Evolutionary conservation across 768 basidiomycete species (phyloP).

Genomic region (Clitopilus hobsonii): DNA sequence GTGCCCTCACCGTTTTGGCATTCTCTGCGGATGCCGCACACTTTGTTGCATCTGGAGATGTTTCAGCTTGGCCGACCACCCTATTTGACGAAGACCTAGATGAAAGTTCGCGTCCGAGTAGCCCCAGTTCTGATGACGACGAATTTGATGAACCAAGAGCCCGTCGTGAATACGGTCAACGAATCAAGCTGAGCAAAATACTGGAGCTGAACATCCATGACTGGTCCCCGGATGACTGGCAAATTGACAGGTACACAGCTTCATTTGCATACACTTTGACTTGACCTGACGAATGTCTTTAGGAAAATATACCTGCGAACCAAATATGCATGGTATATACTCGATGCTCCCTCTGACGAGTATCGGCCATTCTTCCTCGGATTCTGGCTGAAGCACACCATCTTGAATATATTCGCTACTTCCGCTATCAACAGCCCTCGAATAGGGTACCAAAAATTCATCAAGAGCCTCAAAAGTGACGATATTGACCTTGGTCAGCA

Average conservation of each 20-base stretch:
- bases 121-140: constrained; percentile 10
- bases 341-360: constrained; percentile 38
- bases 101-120: constrained; percentile 17
- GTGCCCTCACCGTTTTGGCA: constrained; percentile 30
- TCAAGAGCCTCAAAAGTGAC: constrained; percentile 23
- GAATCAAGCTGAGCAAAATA: constrained; percentile 38
- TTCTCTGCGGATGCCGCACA: constrained; percentile 11
- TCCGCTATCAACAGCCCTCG: constrained; percentile 27
- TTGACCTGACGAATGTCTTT: neutral
- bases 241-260: constrained; percentile 45
- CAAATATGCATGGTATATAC: constrained; percentile 64
- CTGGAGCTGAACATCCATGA: constrained; percentile 45
- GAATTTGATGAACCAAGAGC: constrained; percentile 21
- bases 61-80: constrained; percentile 31
- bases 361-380: constrained; percentile 42
- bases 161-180: constrained; percentile 5
- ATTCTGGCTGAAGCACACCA: constrained; percentile 46
- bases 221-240: constrained; percentile 18
- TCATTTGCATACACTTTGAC: neutral
- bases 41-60: constrained; percentile 35
- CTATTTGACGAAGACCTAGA: constrained; percentile 26
- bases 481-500: constrained; percentile 25
- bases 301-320: constrained; percentile 68
- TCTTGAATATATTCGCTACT: constrained; percentile 44
- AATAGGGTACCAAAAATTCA: constrained; percentile 35